Evolutionary conservation across 1,284 basidiomycete species (phyloP), one percentile per base, ranked within the genome.

Genomic region (Cystobasidium pallidum): DNA sequence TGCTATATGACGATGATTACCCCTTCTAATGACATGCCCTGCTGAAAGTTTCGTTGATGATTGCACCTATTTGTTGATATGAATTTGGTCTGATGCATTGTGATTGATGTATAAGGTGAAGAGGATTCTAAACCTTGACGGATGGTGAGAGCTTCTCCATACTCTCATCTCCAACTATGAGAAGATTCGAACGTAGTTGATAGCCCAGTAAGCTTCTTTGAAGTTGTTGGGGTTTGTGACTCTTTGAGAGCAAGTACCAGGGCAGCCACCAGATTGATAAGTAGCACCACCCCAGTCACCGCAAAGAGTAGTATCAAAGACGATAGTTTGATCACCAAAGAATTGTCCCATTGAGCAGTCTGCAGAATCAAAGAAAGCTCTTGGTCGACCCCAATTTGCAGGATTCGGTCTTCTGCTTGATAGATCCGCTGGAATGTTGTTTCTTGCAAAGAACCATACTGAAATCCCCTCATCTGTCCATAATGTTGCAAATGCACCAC

Each of bases 211-310:
- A 17, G 78, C 78, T 19, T 76, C 54, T 13, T 80, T 77, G 79
- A 86, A 91, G 82, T 89, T 90, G 13, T 79, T 81, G 15, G 87
- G 84, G 77, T 91, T 83, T 62, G 86, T 83, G 51, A 93, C 86
- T 45, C 85, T 84, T 19, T 87, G 81, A 10, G 83, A 82, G 79
- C 90, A 92, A 10, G 88, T 88, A 10, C 88, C 89, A 0, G 88
- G 85, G 80, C 89, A 91, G 28, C 87, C 86, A 26, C 85, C 83
- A 45, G 87, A 55, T 49, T 70, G 70, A 80, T 88, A 92, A 0
- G 85, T 83, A 0, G 81, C 73, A 62, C 88, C 87, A 15, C 92
- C 92, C 93, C 91, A 94, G 76, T 92, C 89, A 74, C 92, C 92
- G 77, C 91, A 91, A 64, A 89, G 82, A 63, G 81, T 86, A 73